Percentiles rank a stretch among this genome's conserved stretches.
These are phyloP conservation scores for Plasmodium malariae DNA, from an alignment of 169 alveolate genomes.

Conservation along the genomic window DNA sequence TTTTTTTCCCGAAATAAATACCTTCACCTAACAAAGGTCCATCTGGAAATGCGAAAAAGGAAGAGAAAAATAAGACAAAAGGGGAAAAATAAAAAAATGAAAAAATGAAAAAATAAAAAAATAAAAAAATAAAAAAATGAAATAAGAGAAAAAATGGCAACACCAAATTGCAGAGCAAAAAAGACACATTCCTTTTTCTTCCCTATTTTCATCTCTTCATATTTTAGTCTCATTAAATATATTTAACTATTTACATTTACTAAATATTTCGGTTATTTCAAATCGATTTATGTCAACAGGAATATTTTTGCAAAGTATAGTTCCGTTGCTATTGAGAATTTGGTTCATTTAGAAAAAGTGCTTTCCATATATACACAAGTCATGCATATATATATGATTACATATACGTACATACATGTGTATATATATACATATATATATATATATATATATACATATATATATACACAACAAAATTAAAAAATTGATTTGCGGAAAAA, in stretches of 20 bases:
- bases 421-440: too few species aligned
- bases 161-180: too few species aligned
- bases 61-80: neutral
- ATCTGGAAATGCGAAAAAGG: constrained; percentile 23
- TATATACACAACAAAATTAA: too few species aligned
- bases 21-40: constrained; percentile 65
- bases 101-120: constrained; percentile 3
- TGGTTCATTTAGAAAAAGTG: constrained; percentile 38
- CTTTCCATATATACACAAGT: neutral
- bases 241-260: constrained; percentile 15
- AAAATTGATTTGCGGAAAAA: too few species aligned
- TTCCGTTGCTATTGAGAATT: constrained; percentile 45
- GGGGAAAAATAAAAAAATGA: neutral
- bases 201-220: neutral
- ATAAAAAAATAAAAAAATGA: neutral
- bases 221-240: neutral
- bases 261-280: constrained; percentile 73
- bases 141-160: neutral
- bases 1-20: constrained; percentile 59
- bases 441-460: too few species aligned
- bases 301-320: constrained; percentile 42
- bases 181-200: neutral
- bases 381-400: neutral
- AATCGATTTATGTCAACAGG: constrained; percentile 35
- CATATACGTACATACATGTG: neutral